phyloP scores from a whole-genome alignment of 1,284 basidiomycete genomes.

The Cystobasidiaceae sp. region DNA sequence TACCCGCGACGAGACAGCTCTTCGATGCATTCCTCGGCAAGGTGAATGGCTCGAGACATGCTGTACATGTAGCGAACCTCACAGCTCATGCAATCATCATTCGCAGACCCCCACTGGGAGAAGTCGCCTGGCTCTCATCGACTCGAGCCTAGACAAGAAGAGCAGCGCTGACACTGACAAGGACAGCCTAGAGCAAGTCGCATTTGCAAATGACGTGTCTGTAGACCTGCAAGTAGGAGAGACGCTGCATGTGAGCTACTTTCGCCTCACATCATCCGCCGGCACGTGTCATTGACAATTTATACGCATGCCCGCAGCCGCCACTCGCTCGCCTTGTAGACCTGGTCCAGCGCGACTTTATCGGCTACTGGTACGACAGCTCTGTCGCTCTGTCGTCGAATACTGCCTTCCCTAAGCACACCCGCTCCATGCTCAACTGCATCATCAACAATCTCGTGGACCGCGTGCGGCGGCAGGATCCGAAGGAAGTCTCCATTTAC shows the following conservation, averaged over 20 bases:
- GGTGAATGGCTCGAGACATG: not conserved
- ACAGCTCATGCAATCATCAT: not conserved
- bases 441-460: conserved; percentile 28
- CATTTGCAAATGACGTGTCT: not conserved
- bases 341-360: conserved; percentile 32
- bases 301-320: not conserved
- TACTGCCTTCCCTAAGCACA: conserved; percentile 29
- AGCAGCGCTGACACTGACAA: not conserved
- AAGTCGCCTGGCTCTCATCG: conserved; percentile 3
- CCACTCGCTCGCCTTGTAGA: conserved; percentile 19
- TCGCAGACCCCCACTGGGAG: conserved; percentile 13
- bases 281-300: not conserved
- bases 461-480: conserved; percentile 12
- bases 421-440: conserved; percentile 25
- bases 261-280: not conserved
- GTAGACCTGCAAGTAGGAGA: conserved; percentile 19
- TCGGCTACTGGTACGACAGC: conserved; percentile 27
- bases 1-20: conserved; percentile 19
- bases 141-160: conserved; percentile 1
- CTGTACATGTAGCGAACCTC: not conserved
- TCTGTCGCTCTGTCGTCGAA: conserved; percentile 12
- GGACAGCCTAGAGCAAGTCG: not conserved
- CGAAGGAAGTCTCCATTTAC: conserved; percentile 33
- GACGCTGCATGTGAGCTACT: conserved; percentile 6
- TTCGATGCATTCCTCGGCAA: conserved; percentile 26